Conservation (phyloP, 192 early-diverging fungal genomes). For the Backusella parvicylindrica region DNA sequence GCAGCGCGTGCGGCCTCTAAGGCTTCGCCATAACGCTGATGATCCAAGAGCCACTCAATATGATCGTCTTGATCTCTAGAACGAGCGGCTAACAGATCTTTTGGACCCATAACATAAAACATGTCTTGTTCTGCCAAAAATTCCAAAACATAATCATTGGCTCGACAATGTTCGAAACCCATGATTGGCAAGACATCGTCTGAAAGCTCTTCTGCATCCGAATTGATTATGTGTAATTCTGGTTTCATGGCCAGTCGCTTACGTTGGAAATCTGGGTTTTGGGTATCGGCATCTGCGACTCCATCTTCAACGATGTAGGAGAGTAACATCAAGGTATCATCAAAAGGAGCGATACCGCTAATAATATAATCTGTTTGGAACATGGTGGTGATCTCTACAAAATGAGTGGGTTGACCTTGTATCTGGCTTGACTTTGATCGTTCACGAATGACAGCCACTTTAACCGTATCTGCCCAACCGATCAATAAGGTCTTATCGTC, state of each 20-base stretch:
- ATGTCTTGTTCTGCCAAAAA: conserved; percentile 65
- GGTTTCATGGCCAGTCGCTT: conserved; percentile 65
- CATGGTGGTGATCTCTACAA: conserved; percentile 59
- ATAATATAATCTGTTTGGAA: conserved; percentile 79
- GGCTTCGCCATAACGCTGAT: conserved; percentile 77
- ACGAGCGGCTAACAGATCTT: conserved; percentile 87
- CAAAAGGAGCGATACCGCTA: conserved; percentile 84
- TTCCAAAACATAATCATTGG: conserved; percentile 93
- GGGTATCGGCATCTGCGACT: conserved; percentile 42
- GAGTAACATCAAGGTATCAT: conserved; percentile 66
- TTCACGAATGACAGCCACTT: conserved; percentile 71
- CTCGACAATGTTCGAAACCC: conserved; percentile 83
- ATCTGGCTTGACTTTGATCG: conserved; percentile 29
- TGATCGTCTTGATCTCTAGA: conserved; percentile 91
- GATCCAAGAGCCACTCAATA: conserved; percentile 89
- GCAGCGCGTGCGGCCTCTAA: conserved; percentile 59
- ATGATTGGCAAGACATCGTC: conserved; percentile 85
- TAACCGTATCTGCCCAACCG: conserved; percentile 95
- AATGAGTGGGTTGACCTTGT: conserved; percentile 47
- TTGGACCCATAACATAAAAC: conserved; percentile 92
- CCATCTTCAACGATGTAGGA: conserved; percentile 62
- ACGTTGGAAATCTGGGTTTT: conserved; percentile 10
- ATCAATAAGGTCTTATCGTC: conserved; percentile 73
- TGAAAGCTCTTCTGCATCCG: conserved; percentile 79
- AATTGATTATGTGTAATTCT: conserved; percentile 86